A percentile compares a stretch with the other conserved stretches of the same genome.
Conservation (phyloP, 2,329 filamentous ascomycete species). For the Myriosclerotinia duriaeana region DNA sequence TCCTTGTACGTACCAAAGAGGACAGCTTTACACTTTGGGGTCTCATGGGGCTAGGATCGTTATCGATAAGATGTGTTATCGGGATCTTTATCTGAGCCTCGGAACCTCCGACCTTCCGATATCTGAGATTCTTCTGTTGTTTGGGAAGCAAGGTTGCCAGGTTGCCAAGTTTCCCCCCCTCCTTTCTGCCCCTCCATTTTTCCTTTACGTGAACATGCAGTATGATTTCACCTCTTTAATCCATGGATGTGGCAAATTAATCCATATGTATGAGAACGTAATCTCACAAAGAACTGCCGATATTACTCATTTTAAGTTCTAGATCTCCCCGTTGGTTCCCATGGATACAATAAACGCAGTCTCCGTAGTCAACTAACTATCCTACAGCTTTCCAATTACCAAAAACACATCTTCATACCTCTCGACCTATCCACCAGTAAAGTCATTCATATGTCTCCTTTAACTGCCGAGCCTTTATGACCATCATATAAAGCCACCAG, state of each 20-base stretch:
- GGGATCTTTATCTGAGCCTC: no score
- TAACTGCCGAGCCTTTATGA: not conserved
- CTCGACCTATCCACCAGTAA: not conserved
- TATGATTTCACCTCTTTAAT: not conserved
- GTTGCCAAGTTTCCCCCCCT: not conserved
- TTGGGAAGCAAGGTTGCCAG: no score
- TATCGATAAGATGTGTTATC: slow-evolving; percentile 22
- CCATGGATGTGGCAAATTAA: no score
- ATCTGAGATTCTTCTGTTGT: not conserved
- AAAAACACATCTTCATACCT: no score
- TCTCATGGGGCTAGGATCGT: not conserved
- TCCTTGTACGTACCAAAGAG: slow-evolving; percentile 23
- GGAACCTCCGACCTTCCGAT: not conserved
- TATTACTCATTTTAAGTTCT: not conserved
- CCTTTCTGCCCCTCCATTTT: not conserved
- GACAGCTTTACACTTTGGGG: slow-evolving; percentile 20
- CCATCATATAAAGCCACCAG: slow-evolving; percentile 1
- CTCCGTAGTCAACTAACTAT: not conserved
- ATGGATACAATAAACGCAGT: no score
- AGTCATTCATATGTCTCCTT: not conserved
- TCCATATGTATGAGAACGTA: no score
- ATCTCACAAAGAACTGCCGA: not conserved
- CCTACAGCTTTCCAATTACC: not conserved
- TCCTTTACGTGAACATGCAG: no score
- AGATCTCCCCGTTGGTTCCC: not conserved